Evolutionary conservation across 2,329 filamentous ascomycete species (phyloP).

Genomic region (Biscogniauxia mediterranea): DNA sequence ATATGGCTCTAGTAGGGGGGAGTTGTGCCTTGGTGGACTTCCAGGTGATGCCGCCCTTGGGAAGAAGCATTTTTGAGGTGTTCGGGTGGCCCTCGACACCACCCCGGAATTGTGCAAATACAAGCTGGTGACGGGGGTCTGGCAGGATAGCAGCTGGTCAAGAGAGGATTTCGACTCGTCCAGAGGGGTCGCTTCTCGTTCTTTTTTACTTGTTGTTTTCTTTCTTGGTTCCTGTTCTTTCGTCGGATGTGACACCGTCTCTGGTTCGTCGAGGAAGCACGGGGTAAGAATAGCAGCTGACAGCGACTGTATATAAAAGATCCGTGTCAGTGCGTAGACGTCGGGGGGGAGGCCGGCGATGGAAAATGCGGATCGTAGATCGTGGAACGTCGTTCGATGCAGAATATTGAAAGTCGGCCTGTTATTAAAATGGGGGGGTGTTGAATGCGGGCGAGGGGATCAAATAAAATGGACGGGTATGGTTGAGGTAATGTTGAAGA

Average conservation of each 20-base stretch:
- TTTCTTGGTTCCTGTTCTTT: too few species aligned
- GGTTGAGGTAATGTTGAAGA: background rate
- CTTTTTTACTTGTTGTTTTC: too few species aligned
- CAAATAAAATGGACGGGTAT: background rate
- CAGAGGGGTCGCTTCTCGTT: background rate
- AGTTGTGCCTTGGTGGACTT: slow-evolving; percentile 81
- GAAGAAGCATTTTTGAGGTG: slow-evolving; percentile 71
- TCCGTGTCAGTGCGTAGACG: background rate
- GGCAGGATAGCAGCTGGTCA: background rate
- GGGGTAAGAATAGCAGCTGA: background rate
- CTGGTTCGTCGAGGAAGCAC: background rate
- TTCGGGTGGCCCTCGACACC: slow-evolving; percentile 42
- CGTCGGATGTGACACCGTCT: background rate
- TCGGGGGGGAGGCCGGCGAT: background rate
- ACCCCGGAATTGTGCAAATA: slow-evolving; percentile 31
- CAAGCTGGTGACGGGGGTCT: slow-evolving; percentile 10
- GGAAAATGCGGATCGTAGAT: background rate
- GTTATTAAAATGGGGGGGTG: background rate
- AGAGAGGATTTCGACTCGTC: background rate
- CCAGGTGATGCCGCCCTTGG: slow-evolving; percentile 88
- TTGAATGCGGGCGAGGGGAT: background rate
- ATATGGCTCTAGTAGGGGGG: slow-evolving; percentile 71
- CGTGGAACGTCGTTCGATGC: background rate
- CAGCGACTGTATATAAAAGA: background rate
- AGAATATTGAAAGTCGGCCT: background rate